These are phyloP conservation scores for Coemansia nantahalensis DNA, from an alignment of 192 early-diverging fungal genomes.

Conservation along the genomic window DNA sequence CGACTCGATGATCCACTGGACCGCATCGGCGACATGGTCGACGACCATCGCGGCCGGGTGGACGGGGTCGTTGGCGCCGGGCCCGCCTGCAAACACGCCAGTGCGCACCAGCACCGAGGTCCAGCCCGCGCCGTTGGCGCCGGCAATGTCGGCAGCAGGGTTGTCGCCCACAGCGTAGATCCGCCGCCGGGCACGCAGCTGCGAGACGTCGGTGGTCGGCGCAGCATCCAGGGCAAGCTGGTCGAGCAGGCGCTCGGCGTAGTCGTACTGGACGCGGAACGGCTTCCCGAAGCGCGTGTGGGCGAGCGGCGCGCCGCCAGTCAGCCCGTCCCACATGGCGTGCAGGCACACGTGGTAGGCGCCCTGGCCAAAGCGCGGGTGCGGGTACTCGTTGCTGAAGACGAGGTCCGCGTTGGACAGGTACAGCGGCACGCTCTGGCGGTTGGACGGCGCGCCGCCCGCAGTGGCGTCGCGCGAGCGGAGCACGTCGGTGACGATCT, in stretches of 20 bases:
- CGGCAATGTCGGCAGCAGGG: constrained; percentile 69
- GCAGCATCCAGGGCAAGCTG: constrained; percentile 15
- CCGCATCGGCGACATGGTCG: constrained; percentile 67
- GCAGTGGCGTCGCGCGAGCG: constrained; percentile 57
- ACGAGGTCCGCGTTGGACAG: constrained; percentile 72
- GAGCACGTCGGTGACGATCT: constrained; percentile 74
- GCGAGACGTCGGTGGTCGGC: constrained; percentile 5
- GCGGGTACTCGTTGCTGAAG: constrained; percentile 84
- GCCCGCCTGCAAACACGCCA: constrained; percentile 59
- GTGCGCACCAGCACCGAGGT: constrained; percentile 68
- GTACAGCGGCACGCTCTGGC: constrained; percentile 71
- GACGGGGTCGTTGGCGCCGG: constrained; percentile 49
- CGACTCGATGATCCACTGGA: constrained; percentile 46
- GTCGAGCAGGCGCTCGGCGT: constrained; percentile 58
- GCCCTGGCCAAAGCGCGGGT: constrained; percentile 79
- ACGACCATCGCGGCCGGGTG: constrained; percentile 60
- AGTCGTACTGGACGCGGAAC: constrained; percentile 68
- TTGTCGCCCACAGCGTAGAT: constrained; percentile 68
- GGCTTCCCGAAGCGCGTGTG: constrained; percentile 84
- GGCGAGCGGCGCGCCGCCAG: constrained; percentile 47
- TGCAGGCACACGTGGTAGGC: constrained; percentile 72
- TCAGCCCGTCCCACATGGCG: constrained; percentile 59
- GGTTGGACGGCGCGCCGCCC: constrained; percentile 53
- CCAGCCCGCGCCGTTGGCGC: constrained; percentile 73
- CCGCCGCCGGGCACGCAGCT: constrained; percentile 10